Conservation (phyloP, 768 basidiomycete genomes). For the Mycena sanguinolenta region DNA sequence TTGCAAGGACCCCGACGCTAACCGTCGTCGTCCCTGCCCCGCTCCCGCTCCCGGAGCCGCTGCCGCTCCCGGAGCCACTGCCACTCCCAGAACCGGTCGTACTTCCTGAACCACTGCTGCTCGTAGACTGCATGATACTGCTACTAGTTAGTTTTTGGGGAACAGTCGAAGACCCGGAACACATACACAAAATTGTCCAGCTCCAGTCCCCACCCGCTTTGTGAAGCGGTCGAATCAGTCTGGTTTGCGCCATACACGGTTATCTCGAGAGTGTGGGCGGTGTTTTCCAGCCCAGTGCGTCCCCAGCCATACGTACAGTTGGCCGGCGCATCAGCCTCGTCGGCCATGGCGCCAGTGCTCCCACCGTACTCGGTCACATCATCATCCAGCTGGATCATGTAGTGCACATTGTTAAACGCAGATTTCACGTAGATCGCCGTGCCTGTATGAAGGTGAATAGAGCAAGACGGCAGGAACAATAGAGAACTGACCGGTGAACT, state of each 20-base stretch:
- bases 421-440: neutral
- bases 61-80: constrained; percentile 6
- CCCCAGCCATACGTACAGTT: constrained; percentile 14
- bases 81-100: neutral
- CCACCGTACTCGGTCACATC: constrained; percentile 8
- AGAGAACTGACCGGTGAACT: neutral
- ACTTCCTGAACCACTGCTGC: too few relatives aligned
- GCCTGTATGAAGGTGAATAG: neutral
- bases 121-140: neutral
- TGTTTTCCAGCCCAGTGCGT: neutral
- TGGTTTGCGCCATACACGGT: neutral
- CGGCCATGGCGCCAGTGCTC: neutral
- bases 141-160: neutral
- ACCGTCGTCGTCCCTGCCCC: neutral
- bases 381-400: neutral
- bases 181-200: constrained; percentile 8
- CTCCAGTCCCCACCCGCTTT: neutral
- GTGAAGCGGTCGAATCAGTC: neutral
- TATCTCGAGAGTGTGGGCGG: neutral
- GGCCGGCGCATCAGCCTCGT: neutral
- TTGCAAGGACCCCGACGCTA: neutral
- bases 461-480: neutral
- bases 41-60: neutral
- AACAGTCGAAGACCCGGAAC: too few relatives aligned
- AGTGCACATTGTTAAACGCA: neutral